phyloP scores from a whole-genome alignment of 306 rosid genomes.

The Prunus dulcis region DNA sequence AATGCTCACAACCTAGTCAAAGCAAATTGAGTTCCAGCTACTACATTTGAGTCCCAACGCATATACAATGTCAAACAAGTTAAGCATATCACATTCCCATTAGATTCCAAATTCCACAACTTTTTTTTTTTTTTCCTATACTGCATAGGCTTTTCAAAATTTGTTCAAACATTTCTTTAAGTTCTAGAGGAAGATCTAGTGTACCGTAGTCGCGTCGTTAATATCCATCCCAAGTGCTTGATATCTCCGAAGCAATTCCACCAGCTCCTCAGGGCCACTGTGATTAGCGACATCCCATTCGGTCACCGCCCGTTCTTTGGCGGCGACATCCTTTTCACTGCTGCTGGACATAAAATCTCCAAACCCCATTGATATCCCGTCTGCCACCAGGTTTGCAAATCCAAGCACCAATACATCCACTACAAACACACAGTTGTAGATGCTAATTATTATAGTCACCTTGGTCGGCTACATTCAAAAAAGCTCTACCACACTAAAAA shows the following conservation, averaged over 20 bases:
- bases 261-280: constrained; percentile 33
- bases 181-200: background rate
- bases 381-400: constrained; percentile 64
- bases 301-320: constrained; percentile 37
- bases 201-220: constrained; percentile 47
- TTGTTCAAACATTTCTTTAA: background rate
- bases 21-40: background rate
- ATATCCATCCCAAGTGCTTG: constrained; percentile 55
- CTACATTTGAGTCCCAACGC: too few relatives aligned
- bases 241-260: constrained; percentile 38
- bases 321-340: constrained; percentile 44
- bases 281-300: constrained; percentile 53
- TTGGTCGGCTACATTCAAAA: background rate
- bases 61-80: background rate
- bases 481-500: background rate
- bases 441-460: background rate
- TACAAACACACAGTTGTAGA: background rate
- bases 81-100: background rate
- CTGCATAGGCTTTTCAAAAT: too few relatives aligned
- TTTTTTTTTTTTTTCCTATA: too few relatives aligned
- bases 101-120: too few relatives aligned
- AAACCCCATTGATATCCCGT: constrained; percentile 76
- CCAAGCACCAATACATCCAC: constrained; percentile 61
- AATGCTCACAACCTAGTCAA: constrained; percentile 49
- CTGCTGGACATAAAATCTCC: constrained; percentile 55